phyloP scores from a whole-genome alignment of 805 yeast species.

The Candida dajiaensis region DNA sequence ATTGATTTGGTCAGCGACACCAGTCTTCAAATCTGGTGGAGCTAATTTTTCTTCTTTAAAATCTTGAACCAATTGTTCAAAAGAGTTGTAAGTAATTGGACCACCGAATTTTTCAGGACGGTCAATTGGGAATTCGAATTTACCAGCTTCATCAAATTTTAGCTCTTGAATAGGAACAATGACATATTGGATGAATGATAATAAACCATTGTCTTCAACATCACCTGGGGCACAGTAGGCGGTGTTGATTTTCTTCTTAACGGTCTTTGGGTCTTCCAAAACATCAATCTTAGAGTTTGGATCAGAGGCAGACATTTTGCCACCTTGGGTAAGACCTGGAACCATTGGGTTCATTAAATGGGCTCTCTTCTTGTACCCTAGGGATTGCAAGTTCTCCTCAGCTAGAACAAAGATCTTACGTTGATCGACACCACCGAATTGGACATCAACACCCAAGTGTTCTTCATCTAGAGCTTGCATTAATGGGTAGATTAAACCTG shows the following conservation, averaged over 20 bases:
- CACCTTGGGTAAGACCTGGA: conserved; percentile 95
- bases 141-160: conserved; percentile 45
- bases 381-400: conserved; percentile 79
- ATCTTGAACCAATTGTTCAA: conserved; percentile 66
- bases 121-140: conserved; percentile 64
- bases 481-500: conserved; percentile 93
- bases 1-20: conserved; percentile 83
- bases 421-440: conserved; percentile 99
- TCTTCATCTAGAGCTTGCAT: conserved; percentile 99
- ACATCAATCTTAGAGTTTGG: conserved; percentile 96
- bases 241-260: conserved; percentile 83
- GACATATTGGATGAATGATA: conserved; percentile 81
- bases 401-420: conserved; percentile 96
- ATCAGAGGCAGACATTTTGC: conserved; percentile 98
- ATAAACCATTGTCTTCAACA: conserved; percentile 83
- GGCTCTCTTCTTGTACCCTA: conserved; percentile 96
- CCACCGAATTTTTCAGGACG: conserved; percentile 99
- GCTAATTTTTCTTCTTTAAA: conserved; percentile 69
- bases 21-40: conserved; percentile 91
- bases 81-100: conserved; percentile 62
- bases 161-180: conserved; percentile 82
- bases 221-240: conserved; percentile 97
- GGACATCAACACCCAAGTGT: conserved; percentile 81
- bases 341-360: conserved; percentile 99
- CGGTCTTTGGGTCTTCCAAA: conserved; percentile 80